Evolutionary conservation across 1,284 basidiomycete genomes (phyloP).

Genomic region (Caloboletus inedulis): DNA sequence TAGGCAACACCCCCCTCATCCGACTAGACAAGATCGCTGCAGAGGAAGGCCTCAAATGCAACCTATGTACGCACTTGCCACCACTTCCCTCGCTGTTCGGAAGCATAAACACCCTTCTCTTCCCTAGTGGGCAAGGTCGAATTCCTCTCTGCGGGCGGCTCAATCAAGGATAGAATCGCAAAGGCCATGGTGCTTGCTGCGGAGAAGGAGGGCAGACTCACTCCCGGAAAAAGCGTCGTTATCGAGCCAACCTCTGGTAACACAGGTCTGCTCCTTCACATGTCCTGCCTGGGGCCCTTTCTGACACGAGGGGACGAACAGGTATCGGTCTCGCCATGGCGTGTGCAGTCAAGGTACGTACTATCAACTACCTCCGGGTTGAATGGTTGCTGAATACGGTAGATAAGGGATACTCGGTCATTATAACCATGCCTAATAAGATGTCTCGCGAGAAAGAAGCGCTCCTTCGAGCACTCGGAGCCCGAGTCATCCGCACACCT

Average conservation of each 20-base stretch:
- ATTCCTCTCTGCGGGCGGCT: slow-evolving; percentile 88
- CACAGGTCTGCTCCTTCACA: slow-evolving; percentile 61
- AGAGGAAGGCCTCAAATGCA: slow-evolving; percentile 81
- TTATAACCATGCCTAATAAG: slow-evolving; percentile 96
- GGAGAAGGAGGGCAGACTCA: slow-evolving; percentile 81
- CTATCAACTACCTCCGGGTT: slow-evolving; percentile 3
- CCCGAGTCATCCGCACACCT: slow-evolving; percentile 94
- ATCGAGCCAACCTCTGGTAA: slow-evolving; percentile 95
- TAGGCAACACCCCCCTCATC: slow-evolving; percentile 91
- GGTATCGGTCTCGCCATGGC: slow-evolving; percentile 92
- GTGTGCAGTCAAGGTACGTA: slow-evolving; percentile 88
- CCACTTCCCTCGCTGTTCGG: background rate
- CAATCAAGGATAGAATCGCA: slow-evolving; percentile 94
- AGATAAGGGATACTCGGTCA: slow-evolving; percentile 86
- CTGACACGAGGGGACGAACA: slow-evolving; percentile 25
- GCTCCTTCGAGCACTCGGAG: slow-evolving; percentile 85
- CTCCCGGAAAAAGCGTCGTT: slow-evolving; percentile 87
- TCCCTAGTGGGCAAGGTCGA: slow-evolving; percentile 85
- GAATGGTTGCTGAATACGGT: slow-evolving; percentile 68
- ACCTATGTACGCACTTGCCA: slow-evolving; percentile 62
- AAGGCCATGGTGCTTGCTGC: slow-evolving; percentile 96
- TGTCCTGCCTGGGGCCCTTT: background rate
- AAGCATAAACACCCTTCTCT: background rate
- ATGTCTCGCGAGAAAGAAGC: slow-evolving; percentile 98
- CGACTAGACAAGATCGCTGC: slow-evolving; percentile 79